These are phyloP conservation scores for Pichia gijzeniarum DNA, from an alignment of 805 yeast species.

Conservation along the genomic window DNA sequence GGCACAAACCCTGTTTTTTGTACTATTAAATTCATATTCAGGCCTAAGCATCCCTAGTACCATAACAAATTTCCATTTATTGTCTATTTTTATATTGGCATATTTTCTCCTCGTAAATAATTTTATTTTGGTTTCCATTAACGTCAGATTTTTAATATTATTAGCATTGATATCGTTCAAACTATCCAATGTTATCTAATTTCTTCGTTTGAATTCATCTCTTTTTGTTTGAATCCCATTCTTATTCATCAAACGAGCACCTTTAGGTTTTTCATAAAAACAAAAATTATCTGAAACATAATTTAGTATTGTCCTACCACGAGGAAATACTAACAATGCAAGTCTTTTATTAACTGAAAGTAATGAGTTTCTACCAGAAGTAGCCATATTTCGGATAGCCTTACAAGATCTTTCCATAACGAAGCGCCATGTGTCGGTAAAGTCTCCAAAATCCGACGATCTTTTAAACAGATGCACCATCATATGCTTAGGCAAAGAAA, in stretches of 20 bases:
- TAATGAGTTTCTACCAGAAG: background rate
- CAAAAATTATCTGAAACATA: background rate
- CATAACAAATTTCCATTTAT: background rate
- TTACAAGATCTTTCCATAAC: background rate
- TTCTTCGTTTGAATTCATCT: too few relatives aligned
- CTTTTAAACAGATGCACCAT: background rate
- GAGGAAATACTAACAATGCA: background rate
- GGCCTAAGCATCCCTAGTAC: background rate
- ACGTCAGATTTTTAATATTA: too few relatives aligned
- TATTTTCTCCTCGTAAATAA: background rate
- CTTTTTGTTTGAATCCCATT: too few relatives aligned
- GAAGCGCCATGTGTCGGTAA: background rate
- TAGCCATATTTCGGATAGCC: background rate
- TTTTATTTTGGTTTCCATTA: background rate
- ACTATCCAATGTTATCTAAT: too few relatives aligned
- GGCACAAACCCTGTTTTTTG: too few relatives aligned
- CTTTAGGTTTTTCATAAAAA: background rate
- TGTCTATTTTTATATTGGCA: background rate
- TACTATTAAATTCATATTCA: too few relatives aligned
- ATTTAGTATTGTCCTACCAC: background rate
- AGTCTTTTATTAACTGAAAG: background rate
- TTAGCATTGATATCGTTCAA: too few relatives aligned
- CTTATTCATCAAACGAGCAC: too few relatives aligned
- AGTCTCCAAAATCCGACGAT: background rate
- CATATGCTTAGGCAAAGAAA: background rate